Evolutionary conservation across 495 filamentous ascomycete genomes (phyloP), one percentile per base, ranked within the genome.

Genomic region (Neurospora cerealis): DNA sequence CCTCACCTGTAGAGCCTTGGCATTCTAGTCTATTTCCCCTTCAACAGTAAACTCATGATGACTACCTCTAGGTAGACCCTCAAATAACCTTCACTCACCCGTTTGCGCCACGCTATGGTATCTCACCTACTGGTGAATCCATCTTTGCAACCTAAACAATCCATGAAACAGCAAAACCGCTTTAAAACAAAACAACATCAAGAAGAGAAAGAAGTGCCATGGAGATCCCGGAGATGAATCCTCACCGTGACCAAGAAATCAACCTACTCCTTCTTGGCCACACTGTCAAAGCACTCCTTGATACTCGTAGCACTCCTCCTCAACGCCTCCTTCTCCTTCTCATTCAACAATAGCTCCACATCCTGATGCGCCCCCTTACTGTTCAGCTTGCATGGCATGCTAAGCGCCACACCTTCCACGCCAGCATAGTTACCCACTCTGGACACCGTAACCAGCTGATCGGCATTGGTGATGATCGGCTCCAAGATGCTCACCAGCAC

Each of bases 251-350:
- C 3, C 54, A 66, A 32, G 54, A 66, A 66, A 10, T 66, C 28
- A 28, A 66, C 54, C 54, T 66, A 66, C 28, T 66, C 54, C 28
- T 34, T 17, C 54, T 66, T 66, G 54, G 54, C 54, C 13, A 66
- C 54, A 2, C 28, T 34, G 9, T 66, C 54, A 2, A 66, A 66
- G 28, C 28, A 66, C 42, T 73, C 77, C 76, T 73, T 75, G 71
- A 80, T 78, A 17, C 77, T 76, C 69, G 73, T 46, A 0, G 79
- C 78, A 15, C 88, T 87, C 5, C 82, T 86, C 85, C 62, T 75
- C 75, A 81, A 4, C 44, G 69, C 72, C 62, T 75, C 77, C 73
- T 73, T 62, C 75, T 81, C 79, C 28, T 15, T 37, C 24, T 74
- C 74, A 24, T 71, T 71, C 69, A 81, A 44, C 73, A 81, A 34